Evolutionary conservation across 345 rosid genomes (phyloP).

Genomic region (Bretschneidera sinensis): DNA sequence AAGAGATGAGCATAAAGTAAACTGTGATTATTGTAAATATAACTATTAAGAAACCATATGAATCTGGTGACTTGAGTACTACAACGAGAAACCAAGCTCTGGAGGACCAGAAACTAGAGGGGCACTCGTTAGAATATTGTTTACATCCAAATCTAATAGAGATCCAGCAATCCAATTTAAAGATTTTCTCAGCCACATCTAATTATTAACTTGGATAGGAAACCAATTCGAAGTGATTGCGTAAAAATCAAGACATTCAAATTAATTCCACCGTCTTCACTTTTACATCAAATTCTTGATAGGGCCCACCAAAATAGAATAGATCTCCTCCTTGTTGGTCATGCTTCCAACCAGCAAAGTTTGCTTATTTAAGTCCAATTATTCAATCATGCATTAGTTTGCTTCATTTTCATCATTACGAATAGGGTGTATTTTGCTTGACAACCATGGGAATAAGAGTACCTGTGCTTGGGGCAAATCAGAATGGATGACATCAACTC

Average conservation of each 20-base stretch:
- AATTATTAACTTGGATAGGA: too few relatives aligned
- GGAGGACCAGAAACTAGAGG: neutral
- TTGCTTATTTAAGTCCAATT: neutral
- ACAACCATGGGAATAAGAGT: constrained; percentile 18
- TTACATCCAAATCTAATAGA: neutral
- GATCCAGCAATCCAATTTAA: too few relatives aligned
- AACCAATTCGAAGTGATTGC: too few relatives aligned
- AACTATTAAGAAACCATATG: neutral
- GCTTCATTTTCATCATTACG: neutral
- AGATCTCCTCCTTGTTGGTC: too few relatives aligned
- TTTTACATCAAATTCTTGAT: neutral
- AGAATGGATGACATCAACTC: constrained; percentile 78
- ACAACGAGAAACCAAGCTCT: neutral
- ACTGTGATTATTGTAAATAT: neutral
- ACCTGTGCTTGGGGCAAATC: constrained; percentile 78
- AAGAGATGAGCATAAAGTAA: constrained; percentile 5
- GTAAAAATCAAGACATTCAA: neutral
- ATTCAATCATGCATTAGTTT: neutral
- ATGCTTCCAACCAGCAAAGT: neutral
- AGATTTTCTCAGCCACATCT: neutral
- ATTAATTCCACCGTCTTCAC: neutral
- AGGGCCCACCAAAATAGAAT: neutral
- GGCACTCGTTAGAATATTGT: neutral
- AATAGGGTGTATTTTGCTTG: neutral
- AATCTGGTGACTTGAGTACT: neutral